A percentile compares a stretch with the other conserved stretches of the same genome.
phyloP scores from a whole-genome alignment of 75 land plant genomes.

The Adiantum capillusveneris region DNA sequence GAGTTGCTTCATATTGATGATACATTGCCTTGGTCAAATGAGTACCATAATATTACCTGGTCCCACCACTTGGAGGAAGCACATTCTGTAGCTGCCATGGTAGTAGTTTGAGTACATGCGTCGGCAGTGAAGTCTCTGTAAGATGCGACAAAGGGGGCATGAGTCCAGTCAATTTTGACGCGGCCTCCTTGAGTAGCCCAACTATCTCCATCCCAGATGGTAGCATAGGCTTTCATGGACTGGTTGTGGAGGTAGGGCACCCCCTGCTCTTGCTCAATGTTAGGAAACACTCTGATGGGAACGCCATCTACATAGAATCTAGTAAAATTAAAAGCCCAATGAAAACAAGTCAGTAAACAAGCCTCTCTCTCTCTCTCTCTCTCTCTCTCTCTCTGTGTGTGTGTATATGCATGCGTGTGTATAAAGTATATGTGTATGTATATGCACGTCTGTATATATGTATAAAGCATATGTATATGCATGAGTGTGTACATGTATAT shows the following conservation, averaged over 20 bases:
- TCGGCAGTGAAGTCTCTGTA: conserved; percentile 8
- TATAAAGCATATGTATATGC: too few species aligned
- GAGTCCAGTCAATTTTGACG: conserved; percentile 9
- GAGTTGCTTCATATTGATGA: too few species aligned
- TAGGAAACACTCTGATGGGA: conserved; percentile 12
- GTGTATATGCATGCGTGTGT: too few species aligned
- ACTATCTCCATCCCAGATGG: conserved; percentile 16
- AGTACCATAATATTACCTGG: neutral
- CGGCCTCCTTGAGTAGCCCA: conserved; percentile 12
- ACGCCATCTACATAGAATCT: conserved; percentile 17
- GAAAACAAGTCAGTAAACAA: neutral
- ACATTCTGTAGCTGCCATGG: neutral
- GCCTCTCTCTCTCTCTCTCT: too few species aligned
- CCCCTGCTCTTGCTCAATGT: conserved; percentile 5
- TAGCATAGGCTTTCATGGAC: conserved; percentile 12
- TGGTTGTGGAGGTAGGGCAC: conserved; percentile 9
- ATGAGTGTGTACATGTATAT: too few species aligned
- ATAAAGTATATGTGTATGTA: too few species aligned
- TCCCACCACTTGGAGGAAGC: conserved; percentile 2
- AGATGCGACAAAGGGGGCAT: conserved; percentile 16
- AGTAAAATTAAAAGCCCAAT: neutral
- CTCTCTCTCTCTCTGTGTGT: too few species aligned
- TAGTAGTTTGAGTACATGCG: conserved; percentile 2
- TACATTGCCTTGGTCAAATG: too few species aligned
- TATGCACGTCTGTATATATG: too few species aligned